Evolutionary conservation across 1,284 basidiomycete genomes (phyloP), one percentile per base, ranked within the genome.

Genomic region (Pisolithus thermaeus): DNA sequence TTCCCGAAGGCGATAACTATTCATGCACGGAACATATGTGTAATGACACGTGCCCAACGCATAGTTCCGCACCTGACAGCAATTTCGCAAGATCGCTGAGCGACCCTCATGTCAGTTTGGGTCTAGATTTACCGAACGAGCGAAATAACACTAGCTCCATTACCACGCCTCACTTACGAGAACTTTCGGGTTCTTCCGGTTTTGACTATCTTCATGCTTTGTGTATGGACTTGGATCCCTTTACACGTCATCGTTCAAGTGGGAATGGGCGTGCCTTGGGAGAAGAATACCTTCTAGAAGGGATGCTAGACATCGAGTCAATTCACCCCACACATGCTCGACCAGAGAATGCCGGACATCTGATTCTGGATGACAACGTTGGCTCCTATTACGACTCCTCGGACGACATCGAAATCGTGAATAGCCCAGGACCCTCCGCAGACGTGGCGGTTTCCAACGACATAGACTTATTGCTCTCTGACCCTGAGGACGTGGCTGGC

Each of bases 101-200:
- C 30, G 50, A 48, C 56, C 65, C 58, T 54, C 64, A 66, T 68
- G 65, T 69, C 62, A 39, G 50, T 52, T 41, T 30, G 32, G 40
- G 39, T 47, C 30, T 53, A 36, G 50, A 52, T 42, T 53, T 56
- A 41, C 56, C 54, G 44, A 46, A 56, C 51, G 49, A 54, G 22
- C 22, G 18, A 46, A 9, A 36, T 36, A 3, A 32, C 8, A 3
- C 11, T 18, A 7, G 18, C 30, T 23, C 44, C 44, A 58, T 56
- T 47, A 49, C 46, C 54, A 64, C 55, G 54, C 52, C 48, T 49
- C 52, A 54, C 28, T 42, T 43, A 18, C 52, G 49, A 44, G 28
- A 47, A 9, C 42, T 48, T 46, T 37, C 53, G 45, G 46, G 49
- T 50, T 18, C 61, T 42, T 55, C 48, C 27, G 50, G 61, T 61